Base-by-base conservation (phyloP, 2,329 filamentous ascomycete species). In the Erysiphe pulchra region DNA sequence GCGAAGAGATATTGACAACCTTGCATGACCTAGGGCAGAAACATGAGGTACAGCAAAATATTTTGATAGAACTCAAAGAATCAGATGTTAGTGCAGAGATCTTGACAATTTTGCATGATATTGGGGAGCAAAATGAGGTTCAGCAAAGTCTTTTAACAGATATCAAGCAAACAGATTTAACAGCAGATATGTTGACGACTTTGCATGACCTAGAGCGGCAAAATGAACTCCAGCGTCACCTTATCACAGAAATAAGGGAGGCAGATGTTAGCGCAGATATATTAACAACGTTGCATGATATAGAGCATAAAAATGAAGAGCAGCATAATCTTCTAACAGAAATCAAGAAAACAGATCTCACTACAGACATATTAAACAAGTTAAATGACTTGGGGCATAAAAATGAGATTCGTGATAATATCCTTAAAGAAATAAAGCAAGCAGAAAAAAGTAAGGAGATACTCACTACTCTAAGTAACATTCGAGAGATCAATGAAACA, bases 391-490 rank as follows among this genome's bases (percentile, higher is more conserved):
- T 24, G 6, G 20, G 6, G 6, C 20, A 24, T 24, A 24, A 24
- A 24, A 24, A 24, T 24, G 20, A 50, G 8, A 45, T 46, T 10
- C 52, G 54, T 28, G 43, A 45, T 13, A 48, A 48, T 18, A 32
- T 51, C 6, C 49, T 58, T 2, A 36, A 45, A 11, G 54, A 55
- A 31, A 50, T 57, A 24, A 24, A 6, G 20, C 4, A 46, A 50
- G 41, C 52, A 57, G 44, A 46, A 48, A 1, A 53, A 58, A 50
- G 50, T 58, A 2, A 54, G 51, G 56, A 58, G 40, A 54, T 58
- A 36, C 49, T 58, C 37, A 58, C 24, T 5, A 28, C 24, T 1
- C 8, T 28, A 8, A 24, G 20, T 24, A 24, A 24, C 20, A 24
- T 24, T 24, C 20, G 20, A 3, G 20, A 24, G 20, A 24, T 24